Evolutionary conservation across 306 rosid species (phyloP).

Genomic region (Luffa aegyptiaca): DNA sequence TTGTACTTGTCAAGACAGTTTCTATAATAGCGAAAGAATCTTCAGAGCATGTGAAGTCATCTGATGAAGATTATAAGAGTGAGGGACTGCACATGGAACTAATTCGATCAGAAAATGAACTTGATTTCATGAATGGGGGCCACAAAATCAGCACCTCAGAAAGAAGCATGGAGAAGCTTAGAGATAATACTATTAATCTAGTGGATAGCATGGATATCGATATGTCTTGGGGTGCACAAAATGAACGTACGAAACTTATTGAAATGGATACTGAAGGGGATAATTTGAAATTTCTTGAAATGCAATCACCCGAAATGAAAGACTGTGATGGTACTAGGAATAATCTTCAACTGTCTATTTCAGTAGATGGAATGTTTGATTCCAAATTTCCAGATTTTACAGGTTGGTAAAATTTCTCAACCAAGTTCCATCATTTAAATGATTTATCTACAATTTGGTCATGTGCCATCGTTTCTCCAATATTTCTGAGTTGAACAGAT

Average conservation of each 20-base stretch:
- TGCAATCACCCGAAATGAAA: slow-evolving; percentile 26
- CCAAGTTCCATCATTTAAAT: background rate
- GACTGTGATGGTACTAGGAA: slow-evolving; percentile 6
- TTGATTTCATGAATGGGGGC: slow-evolving; percentile 17
- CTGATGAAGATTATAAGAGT: slow-evolving; percentile 20
- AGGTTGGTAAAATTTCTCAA: slow-evolving; percentile 20
- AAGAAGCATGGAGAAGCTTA: slow-evolving; percentile 33
- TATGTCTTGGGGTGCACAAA: slow-evolving; percentile 11
- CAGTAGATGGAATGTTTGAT: slow-evolving; percentile 25
- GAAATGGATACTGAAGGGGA: slow-evolving; percentile 21
- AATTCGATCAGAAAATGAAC: slow-evolving; percentile 18
- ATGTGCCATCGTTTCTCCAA: background rate
- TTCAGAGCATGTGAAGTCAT: slow-evolving; percentile 10
- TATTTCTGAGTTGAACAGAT: background rate
- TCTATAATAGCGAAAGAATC: slow-evolving; percentile 20
- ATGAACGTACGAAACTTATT: slow-evolving; percentile 18
- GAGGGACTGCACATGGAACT: slow-evolving; percentile 19
- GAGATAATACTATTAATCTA: slow-evolving; percentile 16
- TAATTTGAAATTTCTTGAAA: slow-evolving; percentile 17
- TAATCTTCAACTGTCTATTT: slow-evolving; percentile 14
- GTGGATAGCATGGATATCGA: slow-evolving; percentile 24
- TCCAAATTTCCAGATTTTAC: slow-evolving; percentile 29
- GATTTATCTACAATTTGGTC: background rate
- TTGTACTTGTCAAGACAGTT: slow-evolving; percentile 17
- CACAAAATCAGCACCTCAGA: slow-evolving; percentile 10